Percentiles rank a stretch among this genome's conserved stretches.
Conservation (phyloP, 2,329 filamentous ascomycete genomes). For the Bipolaris cookei region DNA sequence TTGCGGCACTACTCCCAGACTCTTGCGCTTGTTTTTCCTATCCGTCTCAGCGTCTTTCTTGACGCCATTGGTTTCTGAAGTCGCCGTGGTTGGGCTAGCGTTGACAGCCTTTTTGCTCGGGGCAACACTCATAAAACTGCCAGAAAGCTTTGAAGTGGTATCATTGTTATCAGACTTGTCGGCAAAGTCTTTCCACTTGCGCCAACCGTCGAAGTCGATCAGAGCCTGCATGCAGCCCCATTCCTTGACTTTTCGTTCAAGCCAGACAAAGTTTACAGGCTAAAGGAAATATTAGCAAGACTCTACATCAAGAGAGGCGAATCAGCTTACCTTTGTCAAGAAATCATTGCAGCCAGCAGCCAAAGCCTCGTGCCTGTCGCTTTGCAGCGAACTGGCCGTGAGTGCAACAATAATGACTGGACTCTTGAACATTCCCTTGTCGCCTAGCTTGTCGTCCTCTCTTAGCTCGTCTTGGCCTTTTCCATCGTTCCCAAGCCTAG, state of each 20-base stretch:
- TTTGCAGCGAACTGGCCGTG: slow-evolving; percentile 92
- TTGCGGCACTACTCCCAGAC: slow-evolving; percentile 37
- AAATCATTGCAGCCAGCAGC: slow-evolving; percentile 98
- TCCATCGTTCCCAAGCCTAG: slow-evolving; percentile 48
- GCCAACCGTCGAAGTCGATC: slow-evolving; percentile 98
- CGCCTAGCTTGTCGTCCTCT: slow-evolving; percentile 72
- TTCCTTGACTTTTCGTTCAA: slow-evolving; percentile 97
- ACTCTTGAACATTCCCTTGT: slow-evolving; percentile 79
- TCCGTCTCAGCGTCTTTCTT: slow-evolving; percentile 36
- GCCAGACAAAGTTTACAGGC: slow-evolving; percentile 97
- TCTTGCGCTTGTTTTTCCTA: slow-evolving; percentile 45
- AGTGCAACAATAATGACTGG: slow-evolving; percentile 97
- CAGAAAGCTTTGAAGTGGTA: slow-evolving; percentile 43
- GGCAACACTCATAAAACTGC: slow-evolving; percentile 41
- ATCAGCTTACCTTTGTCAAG: slow-evolving; percentile 79
- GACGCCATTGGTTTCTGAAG: slow-evolving; percentile 33
- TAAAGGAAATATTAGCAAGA: slow-evolving; percentile 50
- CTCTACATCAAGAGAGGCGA: neutral
- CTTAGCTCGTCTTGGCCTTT: slow-evolving; percentile 47
- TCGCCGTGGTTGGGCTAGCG: slow-evolving; percentile 23
- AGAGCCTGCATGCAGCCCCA: slow-evolving; percentile 99
- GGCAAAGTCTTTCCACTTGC: slow-evolving; percentile 88
- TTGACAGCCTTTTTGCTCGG: slow-evolving; percentile 30
- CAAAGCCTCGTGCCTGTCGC: slow-evolving; percentile 91
- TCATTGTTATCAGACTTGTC: slow-evolving; percentile 45